Evolutionary conservation across 2,329 filamentous ascomycete genomes (phyloP).

Genomic region (Parastagonospora nodorum): DNA sequence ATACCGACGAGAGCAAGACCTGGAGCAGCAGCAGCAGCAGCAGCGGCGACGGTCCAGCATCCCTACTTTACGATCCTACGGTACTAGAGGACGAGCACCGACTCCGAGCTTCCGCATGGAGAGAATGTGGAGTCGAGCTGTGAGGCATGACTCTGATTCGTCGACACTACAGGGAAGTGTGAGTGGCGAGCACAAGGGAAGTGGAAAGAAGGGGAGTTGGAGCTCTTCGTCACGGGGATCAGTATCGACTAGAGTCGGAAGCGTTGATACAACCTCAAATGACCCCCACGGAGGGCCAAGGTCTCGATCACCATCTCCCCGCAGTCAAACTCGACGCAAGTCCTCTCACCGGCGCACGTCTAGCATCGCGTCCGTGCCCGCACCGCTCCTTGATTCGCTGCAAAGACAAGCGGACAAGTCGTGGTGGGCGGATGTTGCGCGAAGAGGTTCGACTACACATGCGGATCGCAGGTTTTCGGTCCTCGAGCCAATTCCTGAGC

Average conservation of each 20-base stretch:
- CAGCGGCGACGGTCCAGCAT: not conserved
- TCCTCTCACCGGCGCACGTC: not conserved
- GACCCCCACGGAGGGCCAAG: not conserved
- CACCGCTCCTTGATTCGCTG: not conserved
- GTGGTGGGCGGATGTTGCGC: slow-evolving; percentile 11
- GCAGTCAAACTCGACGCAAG: not conserved
- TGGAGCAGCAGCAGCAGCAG: not conserved
- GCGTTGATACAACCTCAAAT: not conserved
- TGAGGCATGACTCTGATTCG: no score
- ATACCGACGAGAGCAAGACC: not conserved
- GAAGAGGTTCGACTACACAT: slow-evolving; percentile 4
- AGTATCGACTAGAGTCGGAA: not conserved
- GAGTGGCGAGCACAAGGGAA: not conserved
- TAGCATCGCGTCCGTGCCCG: not conserved
- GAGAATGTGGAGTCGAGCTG: not conserved
- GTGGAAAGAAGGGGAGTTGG: not conserved
- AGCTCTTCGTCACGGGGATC: not conserved
- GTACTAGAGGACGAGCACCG: not conserved
- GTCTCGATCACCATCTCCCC: not conserved
- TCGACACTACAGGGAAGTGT: not conserved
- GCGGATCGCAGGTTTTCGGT: slow-evolving; percentile 6
- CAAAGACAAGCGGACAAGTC: slow-evolving; percentile 4
- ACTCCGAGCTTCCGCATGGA: not conserved
- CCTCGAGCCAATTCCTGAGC: slow-evolving; percentile 15
- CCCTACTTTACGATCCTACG: not conserved